Conservation (phyloP, 768 basidiomycete species). For the Boletus rubescentipes region DNA sequence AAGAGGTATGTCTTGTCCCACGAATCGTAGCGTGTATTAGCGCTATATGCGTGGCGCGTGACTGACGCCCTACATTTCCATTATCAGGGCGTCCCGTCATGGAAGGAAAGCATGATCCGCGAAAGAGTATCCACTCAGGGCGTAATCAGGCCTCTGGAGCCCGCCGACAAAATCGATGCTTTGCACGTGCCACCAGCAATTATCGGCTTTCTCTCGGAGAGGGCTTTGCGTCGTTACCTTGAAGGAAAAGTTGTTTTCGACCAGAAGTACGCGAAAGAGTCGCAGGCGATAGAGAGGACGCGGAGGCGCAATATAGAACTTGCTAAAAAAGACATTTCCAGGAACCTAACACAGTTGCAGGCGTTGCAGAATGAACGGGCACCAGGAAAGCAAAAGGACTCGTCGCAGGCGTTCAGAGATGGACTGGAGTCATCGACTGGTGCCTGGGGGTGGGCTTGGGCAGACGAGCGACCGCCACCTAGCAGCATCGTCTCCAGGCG, state of each 20-base stretch:
- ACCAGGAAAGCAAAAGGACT: slow-evolving; percentile 22
- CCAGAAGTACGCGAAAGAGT: slow-evolving; percentile 60
- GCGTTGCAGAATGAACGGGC: slow-evolving; percentile 15
- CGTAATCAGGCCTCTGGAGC: slow-evolving; percentile 77
- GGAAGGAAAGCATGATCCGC: slow-evolving; percentile 75
- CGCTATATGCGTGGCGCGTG: neutral
- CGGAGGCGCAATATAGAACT: slow-evolving; percentile 64
- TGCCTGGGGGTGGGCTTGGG: slow-evolving; percentile 85
- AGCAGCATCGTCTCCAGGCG: slow-evolving; percentile 88
- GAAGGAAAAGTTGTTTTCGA: slow-evolving; percentile 59
- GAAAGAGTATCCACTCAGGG: slow-evolving; percentile 87
- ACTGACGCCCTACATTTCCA: slow-evolving; percentile 2
- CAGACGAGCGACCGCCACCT: slow-evolving; percentile 82
- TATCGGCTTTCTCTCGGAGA: slow-evolving; percentile 77
- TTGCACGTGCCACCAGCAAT: slow-evolving; percentile 62
- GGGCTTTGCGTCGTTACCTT: slow-evolving; percentile 72
- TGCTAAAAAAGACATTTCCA: slow-evolving; percentile 60
- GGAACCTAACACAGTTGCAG: slow-evolving; percentile 50
- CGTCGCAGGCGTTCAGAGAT: slow-evolving; percentile 25
- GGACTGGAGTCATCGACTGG: slow-evolving; percentile 45
- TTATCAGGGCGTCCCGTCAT: slow-evolving; percentile 35
- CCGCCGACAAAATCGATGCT: slow-evolving; percentile 62
- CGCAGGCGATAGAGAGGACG: slow-evolving; percentile 59
- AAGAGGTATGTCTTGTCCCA: slow-evolving; percentile 40
- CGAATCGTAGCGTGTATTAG: neutral